Evolutionary conservation across 331 rosid species (phyloP).

Genomic region (Pyrus hybrid): DNA sequence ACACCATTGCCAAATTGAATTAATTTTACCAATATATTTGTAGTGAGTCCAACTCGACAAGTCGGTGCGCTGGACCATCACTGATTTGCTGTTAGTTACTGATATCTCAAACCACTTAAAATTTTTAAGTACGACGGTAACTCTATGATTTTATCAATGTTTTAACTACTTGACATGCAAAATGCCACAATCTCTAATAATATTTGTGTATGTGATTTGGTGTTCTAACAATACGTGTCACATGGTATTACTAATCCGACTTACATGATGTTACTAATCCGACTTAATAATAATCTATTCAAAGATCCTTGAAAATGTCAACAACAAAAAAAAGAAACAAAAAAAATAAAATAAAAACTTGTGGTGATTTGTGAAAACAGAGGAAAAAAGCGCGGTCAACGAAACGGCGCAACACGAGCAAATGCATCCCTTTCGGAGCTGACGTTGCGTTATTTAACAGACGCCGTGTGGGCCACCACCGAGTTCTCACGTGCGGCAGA

Average conservation of each 20-base stretch:
- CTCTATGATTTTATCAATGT: too few species aligned
- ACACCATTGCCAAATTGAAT: background rate
- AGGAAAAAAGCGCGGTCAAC: slow-evolving; percentile 42
- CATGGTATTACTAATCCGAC: background rate
- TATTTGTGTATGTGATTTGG: too few species aligned
- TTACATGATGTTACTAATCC: too few species aligned
- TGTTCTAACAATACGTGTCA: background rate
- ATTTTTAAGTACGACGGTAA: too few species aligned
- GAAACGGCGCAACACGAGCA: slow-evolving; percentile 65
- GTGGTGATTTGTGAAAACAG: background rate
- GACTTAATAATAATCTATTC: too few species aligned
- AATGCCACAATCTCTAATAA: background rate
- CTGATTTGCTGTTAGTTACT: background rate
- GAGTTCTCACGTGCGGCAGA: slow-evolving; percentile 50
- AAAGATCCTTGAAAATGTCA: background rate
- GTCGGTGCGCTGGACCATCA: background rate
- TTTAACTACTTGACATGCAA: background rate
- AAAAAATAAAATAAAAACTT: background rate
- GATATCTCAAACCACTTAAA: too few species aligned
- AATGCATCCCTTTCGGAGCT: slow-evolving; percentile 14
- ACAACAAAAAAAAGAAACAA: too few species aligned
- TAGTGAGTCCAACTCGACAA: background rate
- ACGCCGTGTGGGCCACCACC: slow-evolving; percentile 21
- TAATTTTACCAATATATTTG: background rate
- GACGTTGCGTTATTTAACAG: slow-evolving; percentile 21